Conservation (phyloP, 1,139 yeast species). For the Schizosaccharomyces versatilis region DNA sequence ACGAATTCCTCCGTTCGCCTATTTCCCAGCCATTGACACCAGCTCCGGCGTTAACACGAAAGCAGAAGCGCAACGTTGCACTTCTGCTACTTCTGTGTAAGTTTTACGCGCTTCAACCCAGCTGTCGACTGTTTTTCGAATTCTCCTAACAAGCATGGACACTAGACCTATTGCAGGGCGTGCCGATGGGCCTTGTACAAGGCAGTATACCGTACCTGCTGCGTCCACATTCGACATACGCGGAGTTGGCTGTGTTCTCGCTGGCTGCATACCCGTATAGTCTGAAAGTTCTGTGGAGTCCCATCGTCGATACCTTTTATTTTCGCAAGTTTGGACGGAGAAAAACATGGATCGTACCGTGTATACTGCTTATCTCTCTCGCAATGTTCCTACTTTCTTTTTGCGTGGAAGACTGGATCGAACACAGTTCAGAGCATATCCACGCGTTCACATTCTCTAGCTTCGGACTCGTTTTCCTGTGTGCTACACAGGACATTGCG, state of each 20-base stretch:
- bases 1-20: too few species aligned
- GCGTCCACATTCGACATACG: slow-evolving; percentile 59
- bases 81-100: background rate
- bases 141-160: background rate
- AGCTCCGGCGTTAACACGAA: background rate
- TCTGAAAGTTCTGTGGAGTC: slow-evolving; percentile 80
- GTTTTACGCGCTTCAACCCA: background rate
- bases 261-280: slow-evolving; percentile 90
- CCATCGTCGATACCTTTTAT: slow-evolving; percentile 77
- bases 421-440: slow-evolving; percentile 12
- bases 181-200: slow-evolving; percentile 87
- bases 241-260: slow-evolving; percentile 78
- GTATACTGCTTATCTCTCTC: slow-evolving; percentile 55
- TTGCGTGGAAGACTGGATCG: slow-evolving; percentile 34
- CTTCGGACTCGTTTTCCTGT: slow-evolving; percentile 55
- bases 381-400: slow-evolving; percentile 44
- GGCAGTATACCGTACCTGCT: slow-evolving; percentile 87
- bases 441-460: slow-evolving; percentile 33
- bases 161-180: slow-evolving; percentile 48
- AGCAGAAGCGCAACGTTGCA: background rate
- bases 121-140: background rate
- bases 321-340: slow-evolving; percentile 50
- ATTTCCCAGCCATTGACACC: too few species aligned
- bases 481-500: slow-evolving; percentile 96
- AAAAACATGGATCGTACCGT: slow-evolving; percentile 85